Evolutionary conservation across 257 asterid genomes (phyloP).

Genomic region (Mentha longifolia): DNA sequence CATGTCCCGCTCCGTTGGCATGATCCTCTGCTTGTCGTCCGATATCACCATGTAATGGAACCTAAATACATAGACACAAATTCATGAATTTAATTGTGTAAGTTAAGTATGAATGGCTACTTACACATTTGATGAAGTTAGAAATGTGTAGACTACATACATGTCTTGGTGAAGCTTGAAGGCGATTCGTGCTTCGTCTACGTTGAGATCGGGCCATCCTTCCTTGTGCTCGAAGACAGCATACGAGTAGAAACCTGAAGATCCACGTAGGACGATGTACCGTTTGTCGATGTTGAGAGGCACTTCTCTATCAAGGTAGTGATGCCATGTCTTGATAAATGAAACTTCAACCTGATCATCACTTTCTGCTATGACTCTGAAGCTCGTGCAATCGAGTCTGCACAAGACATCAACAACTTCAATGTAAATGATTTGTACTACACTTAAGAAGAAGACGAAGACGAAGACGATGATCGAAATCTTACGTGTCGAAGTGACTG

Average conservation of each 20-base stretch:
- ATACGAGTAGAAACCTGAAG: conserved; percentile 73
- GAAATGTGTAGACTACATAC: conserved; percentile 17
- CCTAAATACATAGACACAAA: conserved; percentile 36
- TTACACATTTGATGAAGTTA: no score
- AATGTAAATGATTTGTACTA: no score
- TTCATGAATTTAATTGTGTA: no score
- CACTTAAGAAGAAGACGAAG: no score
- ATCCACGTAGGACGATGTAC: conserved; percentile 63
- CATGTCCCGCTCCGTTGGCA: conserved; percentile 64
- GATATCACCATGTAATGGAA: conserved; percentile 75
- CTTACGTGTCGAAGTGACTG: conserved; percentile 47
- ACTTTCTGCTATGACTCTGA: conserved; percentile 43
- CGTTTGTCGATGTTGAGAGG: conserved; percentile 63
- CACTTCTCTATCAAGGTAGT: conserved; percentile 16
- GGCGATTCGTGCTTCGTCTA: conserved; percentile 66
- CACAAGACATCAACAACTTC: neutral
- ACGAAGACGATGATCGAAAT: neutral
- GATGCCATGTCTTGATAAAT: conserved; percentile 56
- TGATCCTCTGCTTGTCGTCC: conserved; percentile 57
- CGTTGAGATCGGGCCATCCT: conserved; percentile 80
- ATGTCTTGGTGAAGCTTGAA: conserved; percentile 60
- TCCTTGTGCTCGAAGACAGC: conserved; percentile 62
- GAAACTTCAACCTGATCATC: conserved; percentile 64
- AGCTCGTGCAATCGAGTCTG: conserved; percentile 45
- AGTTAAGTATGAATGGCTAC: no score